These are phyloP conservation scores for Erythrophleum ivorense DNA, from an alignment of 331 rosid genomes.

Conservation along the genomic window DNA sequence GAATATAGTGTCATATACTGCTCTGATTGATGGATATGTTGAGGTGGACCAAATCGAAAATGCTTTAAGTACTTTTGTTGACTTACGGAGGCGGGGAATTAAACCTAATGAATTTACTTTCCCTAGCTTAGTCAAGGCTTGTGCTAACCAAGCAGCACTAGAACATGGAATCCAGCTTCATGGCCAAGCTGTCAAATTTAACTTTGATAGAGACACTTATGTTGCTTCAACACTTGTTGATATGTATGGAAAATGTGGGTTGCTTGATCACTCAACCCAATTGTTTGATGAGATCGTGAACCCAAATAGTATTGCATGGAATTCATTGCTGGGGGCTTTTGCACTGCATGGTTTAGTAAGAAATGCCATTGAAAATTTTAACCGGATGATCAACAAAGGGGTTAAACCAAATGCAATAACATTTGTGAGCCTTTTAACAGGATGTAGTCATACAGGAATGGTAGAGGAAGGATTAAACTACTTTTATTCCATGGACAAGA, in stretches of 20 bases:
- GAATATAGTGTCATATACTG: conserved; percentile 45
- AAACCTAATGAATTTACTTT: conserved; percentile 50
- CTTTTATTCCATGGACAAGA: conserved; percentile 49
- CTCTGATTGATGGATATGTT: conserved; percentile 48
- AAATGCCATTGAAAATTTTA: conserved; percentile 37
- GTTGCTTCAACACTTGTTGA: conserved; percentile 46
- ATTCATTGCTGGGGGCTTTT: conserved; percentile 46
- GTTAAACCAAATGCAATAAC: conserved; percentile 47
- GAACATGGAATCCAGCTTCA: conserved; percentile 50
- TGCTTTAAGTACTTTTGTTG: conserved; percentile 40
- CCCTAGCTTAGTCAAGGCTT: conserved; percentile 50
- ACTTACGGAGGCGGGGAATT: conserved; percentile 39
- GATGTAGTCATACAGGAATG: conserved; percentile 46
- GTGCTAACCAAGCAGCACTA: conserved; percentile 48
- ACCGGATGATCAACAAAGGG: conserved; percentile 37
- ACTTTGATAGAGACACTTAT: conserved; percentile 43
- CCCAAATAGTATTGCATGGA: conserved; percentile 42
- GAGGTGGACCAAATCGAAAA: conserved; percentile 37
- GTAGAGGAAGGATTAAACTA: conserved; percentile 45
- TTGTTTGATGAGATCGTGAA: conserved; percentile 42
- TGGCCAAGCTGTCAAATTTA: conserved; percentile 47
- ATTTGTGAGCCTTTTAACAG: conserved; percentile 47
- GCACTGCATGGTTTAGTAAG: conserved; percentile 49
- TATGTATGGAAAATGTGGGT: conserved; percentile 51
- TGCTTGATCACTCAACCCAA: conserved; percentile 40